phyloP scores from a whole-genome alignment of 1,284 basidiomycete genomes.

The Ceratobasidium theobromae region DNA sequence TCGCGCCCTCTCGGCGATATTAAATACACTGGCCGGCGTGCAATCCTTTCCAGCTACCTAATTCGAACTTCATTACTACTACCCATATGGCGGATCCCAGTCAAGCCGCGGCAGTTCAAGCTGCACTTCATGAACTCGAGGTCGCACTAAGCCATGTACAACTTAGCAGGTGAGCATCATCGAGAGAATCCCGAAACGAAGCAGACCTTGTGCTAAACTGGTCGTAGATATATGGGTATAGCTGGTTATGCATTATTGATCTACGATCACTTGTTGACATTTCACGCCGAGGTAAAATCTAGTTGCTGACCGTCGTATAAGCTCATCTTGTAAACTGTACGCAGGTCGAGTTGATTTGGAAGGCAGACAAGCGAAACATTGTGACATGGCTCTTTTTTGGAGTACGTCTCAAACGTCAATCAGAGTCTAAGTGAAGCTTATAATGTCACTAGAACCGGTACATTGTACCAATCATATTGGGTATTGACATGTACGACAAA shows the following conservation, averaged over 20 bases:
- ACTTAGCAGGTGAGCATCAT: constrained; percentile 8
- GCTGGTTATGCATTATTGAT: constrained; percentile 31
- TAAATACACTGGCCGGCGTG: no score
- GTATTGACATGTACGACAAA: constrained; percentile 34
- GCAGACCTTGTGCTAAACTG: not conserved
- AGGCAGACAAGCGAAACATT: constrained; percentile 26
- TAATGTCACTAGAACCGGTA: constrained; percentile 28
- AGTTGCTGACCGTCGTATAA: no score
- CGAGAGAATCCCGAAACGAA: not conserved
- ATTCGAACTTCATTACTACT: not conserved
- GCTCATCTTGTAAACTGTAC: no score
- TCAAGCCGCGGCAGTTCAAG: constrained; percentile 3
- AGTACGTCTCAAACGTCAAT: not conserved
- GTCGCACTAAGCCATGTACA: constrained; percentile 8
- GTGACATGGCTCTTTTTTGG: constrained; percentile 24
- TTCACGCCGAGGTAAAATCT: constrained; percentile 20
- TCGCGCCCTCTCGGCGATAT: no score
- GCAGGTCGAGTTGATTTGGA: constrained; percentile 33
- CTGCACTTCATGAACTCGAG: constrained; percentile 21
- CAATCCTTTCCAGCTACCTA: no score
- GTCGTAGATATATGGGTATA: constrained; percentile 19
- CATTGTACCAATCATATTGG: constrained; percentile 30
- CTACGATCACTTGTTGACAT: constrained; percentile 33
- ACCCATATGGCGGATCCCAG: constrained; percentile 14
- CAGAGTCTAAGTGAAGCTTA: not conserved